phyloP scores from a whole-genome alignment of 805 yeast species.

The Candida cerambycidarum region DNA sequence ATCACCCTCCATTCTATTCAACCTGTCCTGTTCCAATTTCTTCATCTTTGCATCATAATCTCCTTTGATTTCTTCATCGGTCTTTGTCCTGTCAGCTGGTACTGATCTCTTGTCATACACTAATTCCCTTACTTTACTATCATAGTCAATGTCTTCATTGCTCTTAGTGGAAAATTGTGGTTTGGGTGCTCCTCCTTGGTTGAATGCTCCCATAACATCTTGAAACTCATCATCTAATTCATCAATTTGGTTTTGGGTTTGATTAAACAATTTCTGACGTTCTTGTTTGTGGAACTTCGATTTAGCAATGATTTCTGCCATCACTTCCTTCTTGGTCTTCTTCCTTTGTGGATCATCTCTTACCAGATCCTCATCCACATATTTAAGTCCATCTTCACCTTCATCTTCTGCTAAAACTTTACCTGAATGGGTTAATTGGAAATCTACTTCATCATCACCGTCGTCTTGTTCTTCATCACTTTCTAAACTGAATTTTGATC shows the following conservation, averaged over 20 bases:
- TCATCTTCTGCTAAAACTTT: constrained; percentile 61
- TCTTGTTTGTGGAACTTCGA: constrained; percentile 76
- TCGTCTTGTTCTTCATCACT: constrained; percentile 58
- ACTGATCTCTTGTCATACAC: constrained; percentile 72
- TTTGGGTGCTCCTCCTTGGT: constrained; percentile 15
- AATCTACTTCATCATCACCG: constrained; percentile 41
- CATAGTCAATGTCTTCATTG: constrained; percentile 53
- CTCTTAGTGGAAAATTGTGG: constrained; percentile 33
- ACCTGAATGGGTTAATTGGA: constrained; percentile 76
- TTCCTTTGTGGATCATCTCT: constrained; percentile 49
- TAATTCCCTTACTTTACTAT: constrained; percentile 63
- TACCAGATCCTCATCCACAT: constrained; percentile 37
- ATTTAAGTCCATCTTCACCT: constrained; percentile 30
- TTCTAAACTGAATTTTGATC: constrained; percentile 52
- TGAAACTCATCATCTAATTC: constrained; percentile 75
- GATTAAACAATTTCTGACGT: constrained; percentile 64
- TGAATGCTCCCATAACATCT: constrained; percentile 60
- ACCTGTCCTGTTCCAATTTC: constrained; percentile 64
- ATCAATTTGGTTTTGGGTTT: constrained; percentile 57
- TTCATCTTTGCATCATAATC: constrained; percentile 63
- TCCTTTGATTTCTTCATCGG: constrained; percentile 63
- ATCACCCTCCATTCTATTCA: constrained; percentile 73
- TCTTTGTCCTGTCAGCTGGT: constrained; percentile 79
- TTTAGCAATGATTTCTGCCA: constrained; percentile 82
- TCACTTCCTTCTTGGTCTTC: constrained; percentile 79